Base-by-base conservation (phyloP, 2,329 filamentous ascomycete genomes). In the Aspergillus intermedius region DNA sequence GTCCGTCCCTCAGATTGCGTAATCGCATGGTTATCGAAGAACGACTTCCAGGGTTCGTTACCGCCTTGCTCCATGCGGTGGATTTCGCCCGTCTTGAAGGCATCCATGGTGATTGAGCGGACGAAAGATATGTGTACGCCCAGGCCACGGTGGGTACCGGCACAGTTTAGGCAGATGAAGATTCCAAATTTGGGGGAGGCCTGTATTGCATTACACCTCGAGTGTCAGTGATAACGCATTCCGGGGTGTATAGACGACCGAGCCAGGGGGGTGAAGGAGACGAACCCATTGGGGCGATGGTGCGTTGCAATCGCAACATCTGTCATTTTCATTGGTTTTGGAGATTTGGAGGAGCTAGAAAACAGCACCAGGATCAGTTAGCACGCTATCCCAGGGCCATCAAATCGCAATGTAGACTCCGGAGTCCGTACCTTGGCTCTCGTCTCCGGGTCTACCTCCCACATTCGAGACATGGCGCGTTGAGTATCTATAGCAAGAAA, bases 81-180 rank as follows among this genome's bases (percentile, higher is more conserved):
- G 62, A 97, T 91, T 72, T 98, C 93, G 61, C 81, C 80, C 55
- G 83, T 82, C 71, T 98, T 98, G 77, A 98, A 97, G 49, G 90
- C 90, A 74, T 98, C 93, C 93, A 98, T 98, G 53, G 89, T 95
- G 64, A 97, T 93, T 63, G 87, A 93, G 51, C 93, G 87, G 55
- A 98, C 91, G 74, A 98, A 98, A 67, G 90, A 95, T 70, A 98
- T 95, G 76, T 98, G 93, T 32, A 98, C 93, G 53, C 93, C 93
- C 25, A 98, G 82, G 3, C 90, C 90, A 54, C 93, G 87, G 74
- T 98, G 93, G 46, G 93, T 88, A 60, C 93, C 93, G 30, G 91
- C 91, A 76, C 93, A 98, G 55, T 86, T 88, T 46, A 98, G 83
- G 73, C 93, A 98, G 78, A 98, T 96, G 76, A 98, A 98, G 70